phyloP scores from a whole-genome alignment of 805 yeast genomes.

The Nakazawaea wickerhamii region DNA sequence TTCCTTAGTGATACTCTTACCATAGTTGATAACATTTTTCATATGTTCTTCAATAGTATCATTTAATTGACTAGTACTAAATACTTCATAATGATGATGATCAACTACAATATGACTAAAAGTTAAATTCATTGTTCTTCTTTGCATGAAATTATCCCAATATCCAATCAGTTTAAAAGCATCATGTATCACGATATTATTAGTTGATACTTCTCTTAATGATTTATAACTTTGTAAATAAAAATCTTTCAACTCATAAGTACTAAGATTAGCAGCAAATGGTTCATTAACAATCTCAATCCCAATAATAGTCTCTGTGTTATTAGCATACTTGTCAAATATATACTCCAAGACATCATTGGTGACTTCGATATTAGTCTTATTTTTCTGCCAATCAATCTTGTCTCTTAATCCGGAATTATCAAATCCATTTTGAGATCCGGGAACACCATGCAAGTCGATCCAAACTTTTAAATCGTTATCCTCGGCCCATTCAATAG shows the following conservation, averaged over 20 bases:
- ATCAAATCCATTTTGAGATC: constrained; percentile 94
- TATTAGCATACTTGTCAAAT: constrained; percentile 62
- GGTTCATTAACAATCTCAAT: constrained; percentile 90
- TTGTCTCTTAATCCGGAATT: constrained; percentile 81
- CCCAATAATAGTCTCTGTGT: constrained; percentile 71
- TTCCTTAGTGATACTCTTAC: constrained; percentile 38
- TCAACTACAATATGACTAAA: constrained; percentile 71
- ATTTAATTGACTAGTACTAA: constrained; percentile 55
- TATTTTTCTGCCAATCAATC: constrained; percentile 48
- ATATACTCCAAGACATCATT: constrained; percentile 49
- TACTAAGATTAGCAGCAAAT: constrained; percentile 61
- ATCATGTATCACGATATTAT: constrained; percentile 72
- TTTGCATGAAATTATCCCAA: constrained; percentile 54
- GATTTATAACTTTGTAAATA: constrained; percentile 58
- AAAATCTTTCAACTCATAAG: constrained; percentile 53
- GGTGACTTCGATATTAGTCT: constrained; percentile 48
- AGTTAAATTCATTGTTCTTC: constrained; percentile 5
- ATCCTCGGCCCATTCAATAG: constrained; percentile 67
- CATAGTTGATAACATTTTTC: constrained; percentile 45
- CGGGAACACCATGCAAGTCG: constrained; percentile 95
- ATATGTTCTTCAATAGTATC: constrained; percentile 60
- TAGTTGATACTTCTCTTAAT: constrained; percentile 53
- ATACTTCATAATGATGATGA: constrained; percentile 90
- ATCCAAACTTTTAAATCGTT: constrained; percentile 75
- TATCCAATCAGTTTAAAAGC: constrained; percentile 60